Conservation (phyloP, 441 rosid genomes). For the Erysimum pusillum region DNA sequence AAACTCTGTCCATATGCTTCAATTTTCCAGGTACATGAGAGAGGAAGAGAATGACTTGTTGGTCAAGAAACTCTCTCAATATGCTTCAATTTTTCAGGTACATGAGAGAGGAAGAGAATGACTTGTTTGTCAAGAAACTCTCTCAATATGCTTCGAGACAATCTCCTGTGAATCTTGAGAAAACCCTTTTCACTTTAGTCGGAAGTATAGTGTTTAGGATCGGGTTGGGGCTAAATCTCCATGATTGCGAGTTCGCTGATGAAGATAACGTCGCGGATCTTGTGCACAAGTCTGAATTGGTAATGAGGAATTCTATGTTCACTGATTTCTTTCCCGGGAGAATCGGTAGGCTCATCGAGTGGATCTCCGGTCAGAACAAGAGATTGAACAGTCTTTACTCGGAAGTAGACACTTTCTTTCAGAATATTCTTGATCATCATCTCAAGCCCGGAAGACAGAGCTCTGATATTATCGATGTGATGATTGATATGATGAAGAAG, state of each 20-base stretch:
- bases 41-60: slow-evolving; percentile 50
- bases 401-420: slow-evolving; percentile 50
- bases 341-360: slow-evolving; percentile 52
- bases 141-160: slow-evolving; percentile 36
- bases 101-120: slow-evolving; percentile 46
- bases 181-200: slow-evolving; percentile 26
- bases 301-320: too few relatives aligned
- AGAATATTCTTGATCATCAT: slow-evolving; percentile 57
- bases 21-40: too few relatives aligned
- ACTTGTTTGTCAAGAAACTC: slow-evolving; percentile 43
- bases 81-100: background rate
- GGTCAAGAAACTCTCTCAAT: slow-evolving; percentile 43
- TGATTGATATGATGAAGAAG: slow-evolving; percentile 43
- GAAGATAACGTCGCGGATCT: slow-evolving; percentile 1
- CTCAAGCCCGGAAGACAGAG: slow-evolving; percentile 48
- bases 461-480: slow-evolving; percentile 60
- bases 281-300: too few relatives aligned
- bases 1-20: slow-evolving; percentile 43
- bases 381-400: slow-evolving; percentile 52
- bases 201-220: slow-evolving; percentile 48
- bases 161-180: slow-evolving; percentile 39
- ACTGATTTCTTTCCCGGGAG: too few relatives aligned
- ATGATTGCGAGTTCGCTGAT: slow-evolving; percentile 34
- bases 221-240: slow-evolving; percentile 50
- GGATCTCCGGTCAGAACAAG: slow-evolving; percentile 46